A percentile compares a stretch with the other conserved stretches of the same genome.
Conservation (phyloP, 306 rosid genomes). For the Argentina anserina region DNA sequence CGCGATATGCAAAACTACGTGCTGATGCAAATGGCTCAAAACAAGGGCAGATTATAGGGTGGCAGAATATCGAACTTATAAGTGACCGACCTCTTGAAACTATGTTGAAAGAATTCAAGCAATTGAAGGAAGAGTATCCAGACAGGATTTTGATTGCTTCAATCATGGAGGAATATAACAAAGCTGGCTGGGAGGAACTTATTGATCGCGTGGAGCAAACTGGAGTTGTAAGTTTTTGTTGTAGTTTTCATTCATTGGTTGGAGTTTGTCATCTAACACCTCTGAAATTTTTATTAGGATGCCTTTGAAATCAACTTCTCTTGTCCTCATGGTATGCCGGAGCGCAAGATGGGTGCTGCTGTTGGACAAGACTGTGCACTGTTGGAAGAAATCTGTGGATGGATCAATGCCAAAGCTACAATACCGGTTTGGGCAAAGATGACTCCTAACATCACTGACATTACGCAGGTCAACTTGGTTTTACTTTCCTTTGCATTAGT, state of each 20-base stretch:
- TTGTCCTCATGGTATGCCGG: conserved; percentile 99
- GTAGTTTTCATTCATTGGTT: background rate
- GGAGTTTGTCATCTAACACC: conserved; percentile 20
- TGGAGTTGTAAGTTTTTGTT: conserved; percentile 54
- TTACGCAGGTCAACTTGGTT: conserved; percentile 58
- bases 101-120: conserved; percentile 87
- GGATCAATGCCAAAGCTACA: conserved; percentile 93
- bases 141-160: conserved; percentile 94
- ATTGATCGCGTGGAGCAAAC: conserved; percentile 94
- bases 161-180: conserved; percentile 91
- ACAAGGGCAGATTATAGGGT: conserved; percentile 83
- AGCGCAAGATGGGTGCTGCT: conserved; percentile 96
- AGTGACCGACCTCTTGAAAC: conserved; percentile 89
- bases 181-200: conserved; percentile 94
- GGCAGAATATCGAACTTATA: conserved; percentile 92
- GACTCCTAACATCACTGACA: conserved; percentile 97
- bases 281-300: conserved; percentile 44
- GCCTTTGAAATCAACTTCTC: conserved; percentile 91
- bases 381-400: conserved; percentile 89
- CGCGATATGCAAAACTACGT: conserved; percentile 85
- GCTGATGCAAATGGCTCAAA: conserved; percentile 68
- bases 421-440: conserved; percentile 99
- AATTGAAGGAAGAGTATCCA: conserved; percentile 79
- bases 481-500: background rate
- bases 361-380: conserved; percentile 93